Evolutionary conservation across 2,329 filamentous ascomycete genomes (phyloP).

Genomic region (Cladorrhinum sp.): DNA sequence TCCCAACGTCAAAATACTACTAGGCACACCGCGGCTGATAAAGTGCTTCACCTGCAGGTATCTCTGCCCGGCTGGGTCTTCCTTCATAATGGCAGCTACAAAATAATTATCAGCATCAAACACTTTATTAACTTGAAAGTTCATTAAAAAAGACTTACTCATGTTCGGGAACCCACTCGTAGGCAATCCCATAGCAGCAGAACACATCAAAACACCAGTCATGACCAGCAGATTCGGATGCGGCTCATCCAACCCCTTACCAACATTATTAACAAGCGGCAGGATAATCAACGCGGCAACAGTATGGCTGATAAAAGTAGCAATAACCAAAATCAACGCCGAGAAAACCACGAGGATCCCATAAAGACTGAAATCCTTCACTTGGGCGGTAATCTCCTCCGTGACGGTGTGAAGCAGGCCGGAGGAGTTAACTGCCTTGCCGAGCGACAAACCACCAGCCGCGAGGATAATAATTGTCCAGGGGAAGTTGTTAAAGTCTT

Average conservation of each 20-base stretch:
- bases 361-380: constrained; percentile 80
- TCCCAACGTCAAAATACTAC: constrained; percentile 74
- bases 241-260: constrained; percentile 78
- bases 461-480: constrained; percentile 99
- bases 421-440: constrained; percentile 91
- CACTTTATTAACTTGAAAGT: background rate
- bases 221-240: constrained; percentile 95
- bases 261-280: constrained; percentile 84
- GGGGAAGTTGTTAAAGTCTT: constrained; percentile 99
- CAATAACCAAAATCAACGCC: constrained; percentile 80
- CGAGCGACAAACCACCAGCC: constrained; percentile 85
- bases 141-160: constrained; percentile 66
- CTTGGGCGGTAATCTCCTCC: constrained; percentile 65
- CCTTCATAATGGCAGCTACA: constrained; percentile 96
- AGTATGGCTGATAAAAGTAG: constrained; percentile 96
- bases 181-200: constrained; percentile 93
- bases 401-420: constrained; percentile 89
- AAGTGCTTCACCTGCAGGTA: constrained; percentile 94
- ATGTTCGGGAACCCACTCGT: constrained; percentile 98
- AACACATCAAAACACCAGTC: constrained; percentile 93
- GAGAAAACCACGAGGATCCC: constrained; percentile 84
- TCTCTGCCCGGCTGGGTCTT: constrained; percentile 87
- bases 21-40: constrained; percentile 86
- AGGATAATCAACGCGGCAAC: constrained; percentile 94
- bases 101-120: constrained; percentile 17